phyloP scores from a whole-genome alignment of 768 basidiomycete genomes.

The Panaeolus papilionaceus region DNA sequence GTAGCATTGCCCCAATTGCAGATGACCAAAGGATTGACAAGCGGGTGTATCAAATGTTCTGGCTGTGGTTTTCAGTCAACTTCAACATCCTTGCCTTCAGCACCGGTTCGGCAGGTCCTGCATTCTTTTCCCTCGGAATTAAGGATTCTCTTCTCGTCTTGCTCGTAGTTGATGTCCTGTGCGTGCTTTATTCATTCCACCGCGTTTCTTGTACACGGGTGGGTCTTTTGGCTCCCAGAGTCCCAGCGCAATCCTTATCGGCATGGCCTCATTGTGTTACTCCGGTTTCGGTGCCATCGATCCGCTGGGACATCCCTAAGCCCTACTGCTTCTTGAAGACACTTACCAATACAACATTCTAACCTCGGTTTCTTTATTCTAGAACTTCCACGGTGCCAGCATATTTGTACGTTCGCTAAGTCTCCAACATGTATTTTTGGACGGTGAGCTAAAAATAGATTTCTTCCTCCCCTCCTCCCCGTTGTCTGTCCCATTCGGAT shows the following conservation, averaged over 20 bases:
- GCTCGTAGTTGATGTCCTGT: constrained; percentile 47
- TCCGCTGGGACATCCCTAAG: constrained; percentile 4
- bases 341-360: constrained; percentile 1
- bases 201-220: neutral
- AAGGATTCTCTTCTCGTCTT: constrained; percentile 59
- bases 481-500: constrained; percentile 2
- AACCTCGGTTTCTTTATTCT: constrained; percentile 15
- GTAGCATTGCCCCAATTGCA: constrained; percentile 60
- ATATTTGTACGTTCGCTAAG: constrained; percentile 54
- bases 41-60: constrained; percentile 70
- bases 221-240: neutral
- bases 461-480: neutral
- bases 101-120: constrained; percentile 64
- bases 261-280: constrained; percentile 8
- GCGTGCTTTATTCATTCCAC: constrained; percentile 26
- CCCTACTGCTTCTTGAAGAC: neutral
- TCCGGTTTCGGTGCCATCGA: neutral
- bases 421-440: neutral
- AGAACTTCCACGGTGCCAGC: constrained; percentile 59
- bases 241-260: constrained; percentile 12
- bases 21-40: constrained; percentile 57
- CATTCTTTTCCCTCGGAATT: constrained; percentile 59
- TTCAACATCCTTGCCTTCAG: constrained; percentile 71
- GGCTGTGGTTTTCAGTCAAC: constrained; percentile 76
- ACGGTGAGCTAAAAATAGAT: neutral